Evolutionary conservation across 768 basidiomycete genomes (phyloP), one percentile per base, ranked within the genome.

Genomic region (Russula emetica): DNA sequence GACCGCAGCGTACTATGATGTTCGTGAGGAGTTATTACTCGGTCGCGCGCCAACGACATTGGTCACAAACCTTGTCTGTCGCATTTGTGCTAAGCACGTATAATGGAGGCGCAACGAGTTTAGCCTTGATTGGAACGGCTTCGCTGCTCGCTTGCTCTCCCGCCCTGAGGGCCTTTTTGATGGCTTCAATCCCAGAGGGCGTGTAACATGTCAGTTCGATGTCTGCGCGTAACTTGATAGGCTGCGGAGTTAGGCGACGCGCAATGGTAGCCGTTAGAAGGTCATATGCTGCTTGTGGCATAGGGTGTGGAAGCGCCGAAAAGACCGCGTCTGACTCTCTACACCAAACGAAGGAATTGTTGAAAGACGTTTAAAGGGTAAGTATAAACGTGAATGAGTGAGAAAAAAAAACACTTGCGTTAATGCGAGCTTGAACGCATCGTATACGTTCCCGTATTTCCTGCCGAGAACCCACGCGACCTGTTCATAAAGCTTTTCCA

Each of bases 161-260:
- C 3, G 90, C 91, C 49, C 83, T 82, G 40, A 98, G 81, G 0
- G 97, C 95, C 58, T 86, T 87, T 77, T 93, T 93, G 77, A 99
- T 98, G 6, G 96, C 94, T 70, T 97, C 93, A 73, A 99, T 98
- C 10, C 97, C 96, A 7, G 91, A 85, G 38, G 94, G 94, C 1
- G 89, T 88, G 74, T 97, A 99, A 75, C 96, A 98, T 45, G 94
- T 97, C 51, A 99, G 78, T 76, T 98, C 94, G 70, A 99, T 91
- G 76, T 99, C 97, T 5, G 97, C 94, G 69, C 97, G 92, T 45
- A 99, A 84, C 78, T 98, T 99, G 81, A 99, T 95, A 6, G 97
- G 94, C 74, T 99, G 97, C 1, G 97, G 97, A 0, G 97, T 99
- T 44, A 98, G 80, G 14, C 97, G 88, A 50, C 94, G 88, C 8